Evolutionary conservation across 2,329 filamentous ascomycete genomes (phyloP), one percentile per base, ranked within the genome.

Genomic region (Botrytis fragariae): DNA sequence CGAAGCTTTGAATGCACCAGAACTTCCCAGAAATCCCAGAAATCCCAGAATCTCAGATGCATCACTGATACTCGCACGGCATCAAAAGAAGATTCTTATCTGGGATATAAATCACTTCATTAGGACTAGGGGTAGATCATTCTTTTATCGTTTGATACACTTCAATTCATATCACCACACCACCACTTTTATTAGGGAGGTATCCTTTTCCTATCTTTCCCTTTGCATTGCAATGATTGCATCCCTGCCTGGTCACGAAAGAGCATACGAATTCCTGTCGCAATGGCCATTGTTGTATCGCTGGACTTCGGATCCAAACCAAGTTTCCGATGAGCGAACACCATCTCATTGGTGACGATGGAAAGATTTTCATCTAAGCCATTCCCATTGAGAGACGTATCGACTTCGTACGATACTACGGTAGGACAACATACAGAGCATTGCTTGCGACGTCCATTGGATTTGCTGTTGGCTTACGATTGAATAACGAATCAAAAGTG

Each of bases 181-280:
- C 39, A 22, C 4, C 48, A 54, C 48, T n/a, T 54, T 22, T 14
- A 8, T 7, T 5, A 8, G n/a, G n/a, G n/a, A n/a, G n/a, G n/a
- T n/a, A n/a, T n/a, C 25, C 61, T 18, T 44, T 45, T 62, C 14
- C 42, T 35, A 9, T 48, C 59, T 54, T 16, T 57, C 32, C 32
- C n/a, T n/a, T n/a, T n/a, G n/a, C n/a, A n/a, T n/a, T n/a, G n/a
- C n/a, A n/a, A n/a, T n/a, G n/a, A 20, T 7, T n/a, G 25, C 48
- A 63, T 44, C 61, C 61, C 39, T 63, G 61, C 39, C 10, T 32
- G 61, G 37, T n/a, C 12, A 45, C 39, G 61, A 42, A 32, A 63
- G 61, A 44, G 61, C 61, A 63, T 63, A 63, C 61, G 61, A 63
- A 63, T 63, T 44, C 39, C 37, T 44, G 61, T 44, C 61, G 37